Evolutionary conservation across 306 rosid genomes (phyloP), one percentile per base, ranked within the genome.

Genomic region (Trifolium pratense): DNA sequence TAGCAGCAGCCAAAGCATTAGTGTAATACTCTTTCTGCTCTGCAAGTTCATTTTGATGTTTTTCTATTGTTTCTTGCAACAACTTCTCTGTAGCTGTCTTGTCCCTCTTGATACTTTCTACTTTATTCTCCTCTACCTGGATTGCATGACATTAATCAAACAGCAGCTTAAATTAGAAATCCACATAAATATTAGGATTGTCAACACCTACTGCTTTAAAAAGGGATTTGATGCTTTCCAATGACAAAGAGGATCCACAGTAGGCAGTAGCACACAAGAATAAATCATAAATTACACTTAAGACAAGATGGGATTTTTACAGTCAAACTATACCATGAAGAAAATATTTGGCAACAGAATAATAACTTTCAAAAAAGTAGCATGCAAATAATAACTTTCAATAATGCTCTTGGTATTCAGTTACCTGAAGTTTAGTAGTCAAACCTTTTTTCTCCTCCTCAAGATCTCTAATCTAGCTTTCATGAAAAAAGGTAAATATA

Each of bases 371-470:
- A 37, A 59, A 66, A 20, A 76, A 51, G 25, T 36, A 60, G 49
- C 62, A 68, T 69, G 68, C 13, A 57, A 73, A 56, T 57, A 66
- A 16, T 18, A 63, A 29, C 26, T 43, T 72, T 25, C 9, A 37
- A 59, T 13, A 39, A 71, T 68, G 74, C 46, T 70, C 62, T 48
- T 25, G 56, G 75, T 59, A 74, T 70, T 75, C 68, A 66, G 57
- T 86, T 87, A 95, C 99, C 99, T 95, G 97, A 82, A 95, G 96
- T 75, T 88, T 95, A 58, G 97, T 87, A 58, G 58, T 71, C 80
- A 95, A 77, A 78, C 93, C 97, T 84, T 95, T 95, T 93, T 92
- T 95, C 96, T 95, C 99, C 89, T 95, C 99, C 84, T 95, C 97
- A 76, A 92, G 85, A 89, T 95, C 99, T 88, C 99, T 95, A 78